Percentiles rank a stretch among this genome's conserved stretches.
Evolutionary conservation across 1,284 basidiomycete species (phyloP).

Genomic region (Pseudomicrostroma phylloplanum): DNA sequence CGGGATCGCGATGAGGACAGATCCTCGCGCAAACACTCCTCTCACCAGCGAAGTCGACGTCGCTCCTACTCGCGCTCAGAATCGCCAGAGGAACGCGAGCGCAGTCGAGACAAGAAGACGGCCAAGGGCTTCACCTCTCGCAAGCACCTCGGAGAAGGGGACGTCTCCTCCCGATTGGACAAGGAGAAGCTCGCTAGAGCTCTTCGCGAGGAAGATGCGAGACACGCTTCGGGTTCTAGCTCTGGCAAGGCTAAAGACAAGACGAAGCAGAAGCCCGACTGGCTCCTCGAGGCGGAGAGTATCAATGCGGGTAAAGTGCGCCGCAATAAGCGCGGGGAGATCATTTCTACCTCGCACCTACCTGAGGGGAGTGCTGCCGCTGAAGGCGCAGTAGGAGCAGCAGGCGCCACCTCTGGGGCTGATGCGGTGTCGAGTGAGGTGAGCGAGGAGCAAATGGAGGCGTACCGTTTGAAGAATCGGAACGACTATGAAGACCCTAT

Average conservation of each 20-base stretch:
- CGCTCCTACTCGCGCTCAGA: conserved; percentile 8
- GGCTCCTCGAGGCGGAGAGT: conserved; percentile 27
- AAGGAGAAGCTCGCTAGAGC: conserved; percentile 18
- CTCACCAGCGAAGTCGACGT: neutral
- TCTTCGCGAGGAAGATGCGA: conserved; percentile 17
- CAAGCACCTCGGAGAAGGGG: conserved; percentile 17
- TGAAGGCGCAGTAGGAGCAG: conserved; percentile 7
- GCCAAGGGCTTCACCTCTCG: conserved; percentile 10
- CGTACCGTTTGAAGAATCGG: conserved; percentile 66
- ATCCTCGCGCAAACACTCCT: neutral
- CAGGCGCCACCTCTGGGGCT: conserved; percentile 25
- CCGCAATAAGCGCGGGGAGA: neutral
- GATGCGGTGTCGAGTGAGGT: conserved; percentile 57
- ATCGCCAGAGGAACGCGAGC: neutral
- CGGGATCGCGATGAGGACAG: too few relatives aligned
- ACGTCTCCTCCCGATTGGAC: conserved; percentile 22
- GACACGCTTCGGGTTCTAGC: neutral
- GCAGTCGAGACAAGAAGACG: conserved; percentile 7
- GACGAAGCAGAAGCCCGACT: conserved; percentile 25
- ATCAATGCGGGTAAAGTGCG: conserved; percentile 16
- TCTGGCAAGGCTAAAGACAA: neutral
- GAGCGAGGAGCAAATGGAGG: conserved; percentile 86
- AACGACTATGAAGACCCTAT: conserved; percentile 72
- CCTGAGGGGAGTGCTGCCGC: neutral
- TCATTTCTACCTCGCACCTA: neutral